A percentile compares a stretch with the other conserved stretches of the same genome.
Evolutionary conservation across 1,284 basidiomycete genomes (phyloP).

Genomic region (Bjerkandera adusta): DNA sequence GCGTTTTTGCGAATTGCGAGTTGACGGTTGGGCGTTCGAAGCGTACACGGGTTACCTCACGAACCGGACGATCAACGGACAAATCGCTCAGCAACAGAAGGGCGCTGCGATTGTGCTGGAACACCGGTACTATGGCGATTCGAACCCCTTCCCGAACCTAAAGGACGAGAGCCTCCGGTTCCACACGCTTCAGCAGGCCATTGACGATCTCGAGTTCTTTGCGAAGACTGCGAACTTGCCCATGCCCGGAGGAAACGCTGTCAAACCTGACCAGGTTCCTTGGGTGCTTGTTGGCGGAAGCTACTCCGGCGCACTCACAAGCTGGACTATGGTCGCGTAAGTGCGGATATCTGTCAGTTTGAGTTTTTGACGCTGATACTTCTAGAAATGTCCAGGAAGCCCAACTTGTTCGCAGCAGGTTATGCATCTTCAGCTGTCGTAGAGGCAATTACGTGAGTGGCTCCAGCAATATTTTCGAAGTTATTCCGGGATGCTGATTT

Average conservation of each 20-base stretch:
- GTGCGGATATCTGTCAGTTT: constrained; percentile 18
- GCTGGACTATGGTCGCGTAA: constrained; percentile 72
- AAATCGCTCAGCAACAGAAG: constrained; percentile 62
- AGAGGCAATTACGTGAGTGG: constrained; percentile 55
- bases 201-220: constrained; percentile 72
- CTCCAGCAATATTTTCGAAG: background rate
- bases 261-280: constrained; percentile 53
- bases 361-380: background rate
- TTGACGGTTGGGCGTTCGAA: constrained; percentile 23
- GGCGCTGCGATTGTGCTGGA: constrained; percentile 63
- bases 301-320: constrained; percentile 66
- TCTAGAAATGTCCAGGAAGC: constrained; percentile 44
- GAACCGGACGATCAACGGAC: constrained; percentile 62
- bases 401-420: constrained; percentile 62
- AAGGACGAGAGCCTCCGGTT: constrained; percentile 53
- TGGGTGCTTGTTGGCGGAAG: constrained; percentile 75
- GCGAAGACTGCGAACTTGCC: constrained; percentile 63
- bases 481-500: background rate
- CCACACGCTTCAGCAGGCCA: constrained; percentile 70
- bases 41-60: constrained; percentile 59
- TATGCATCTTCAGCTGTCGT: constrained; percentile 75
- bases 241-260: constrained; percentile 58
- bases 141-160: constrained; percentile 60
- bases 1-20: too few relatives aligned
- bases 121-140: constrained; percentile 52